Percentiles rank a stretch among this genome's conserved stretches.
These are phyloP conservation scores for Yamadazyma spencermartinsiae DNA, from an alignment of 1,139 yeast genomes.

Conservation along the genomic window DNA sequence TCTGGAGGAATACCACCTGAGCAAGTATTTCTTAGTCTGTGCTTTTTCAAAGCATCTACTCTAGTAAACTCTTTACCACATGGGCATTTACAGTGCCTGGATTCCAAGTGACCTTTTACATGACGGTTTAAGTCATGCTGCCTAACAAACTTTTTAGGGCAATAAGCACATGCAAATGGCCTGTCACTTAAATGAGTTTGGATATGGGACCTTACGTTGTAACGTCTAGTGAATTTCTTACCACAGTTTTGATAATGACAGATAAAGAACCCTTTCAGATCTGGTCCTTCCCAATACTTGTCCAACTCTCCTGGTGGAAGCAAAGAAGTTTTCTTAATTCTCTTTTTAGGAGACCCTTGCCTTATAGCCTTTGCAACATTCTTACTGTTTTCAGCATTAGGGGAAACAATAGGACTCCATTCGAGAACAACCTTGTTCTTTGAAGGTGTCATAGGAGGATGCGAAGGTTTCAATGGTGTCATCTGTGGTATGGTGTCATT, in stretches of 20 bases:
- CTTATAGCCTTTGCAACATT: conserved; percentile 41
- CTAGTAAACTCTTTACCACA: conserved; percentile 93
- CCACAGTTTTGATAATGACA: conserved; percentile 83
- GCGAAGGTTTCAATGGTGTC: conserved; percentile 37
- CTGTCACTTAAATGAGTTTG: conserved; percentile 96
- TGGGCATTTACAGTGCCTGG: conserved; percentile 69
- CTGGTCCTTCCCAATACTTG: conserved; percentile 78
- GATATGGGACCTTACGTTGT: conserved; percentile 94
- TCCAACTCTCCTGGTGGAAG: conserved; percentile 91
- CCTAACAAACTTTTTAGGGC: conserved; percentile 75
- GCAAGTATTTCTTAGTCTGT: conserved; percentile 77
- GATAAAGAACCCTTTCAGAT: conserved; percentile 62
- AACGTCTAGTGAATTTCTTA: conserved; percentile 81
- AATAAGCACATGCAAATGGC: conserved; percentile 66
- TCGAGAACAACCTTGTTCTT: conserved; percentile 41
- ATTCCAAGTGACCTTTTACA: conserved; percentile 80
- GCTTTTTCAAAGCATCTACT: conserved; percentile 85
- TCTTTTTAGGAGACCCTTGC: conserved; percentile 43
- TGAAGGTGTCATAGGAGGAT: conserved; percentile 37
- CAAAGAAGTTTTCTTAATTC: conserved; percentile 64
- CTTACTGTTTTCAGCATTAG: conserved; percentile 38
- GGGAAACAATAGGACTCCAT: conserved; percentile 59
- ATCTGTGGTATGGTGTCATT: conserved; percentile 43
- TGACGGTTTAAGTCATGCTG: conserved; percentile 95
- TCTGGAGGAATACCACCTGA: conserved; percentile 50